Base-by-base conservation (phyloP, 1,139 yeast genomes). In the Suhomyces maxii region DNA sequence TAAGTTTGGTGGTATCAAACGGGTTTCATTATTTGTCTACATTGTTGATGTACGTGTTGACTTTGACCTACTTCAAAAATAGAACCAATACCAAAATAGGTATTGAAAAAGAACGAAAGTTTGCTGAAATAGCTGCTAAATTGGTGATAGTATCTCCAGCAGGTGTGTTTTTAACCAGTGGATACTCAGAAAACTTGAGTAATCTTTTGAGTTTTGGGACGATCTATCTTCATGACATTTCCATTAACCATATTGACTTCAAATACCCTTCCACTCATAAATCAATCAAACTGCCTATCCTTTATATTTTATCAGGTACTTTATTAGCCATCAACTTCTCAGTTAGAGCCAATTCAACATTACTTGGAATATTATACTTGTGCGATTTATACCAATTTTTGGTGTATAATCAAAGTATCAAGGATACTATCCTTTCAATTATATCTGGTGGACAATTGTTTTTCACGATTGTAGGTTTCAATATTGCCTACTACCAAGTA, bases 171-270 rank as follows among this genome's bases (percentile, higher is more conserved):
- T 70, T 89, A 43, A 75, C 86, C 0, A 79, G 84, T 0, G 83
- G 89, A 2, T 93, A 91, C 64, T 77, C 95, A 0, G 99, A 93
- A 65, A 80, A 90, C 35, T 58, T 80, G 14, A 84, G 90, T 44
- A 85, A 89, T 33, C 67, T 84, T n/a, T 61, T 84, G 38, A 71
- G 87, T 33, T 80, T 86, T 45, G n/a, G 67, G 0, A 91, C 87
- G 0, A 60, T 90, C 39, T 76, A 69, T 39, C 55, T 80, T 2
- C 71, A 89, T 50, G 80, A 78, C 53, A 36, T 56, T 1, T 64
- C 80, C 25, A 41, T 58, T 43, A 51, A 47, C 40, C 53, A 59
- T 41, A 50, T 41, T 32, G 58, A 53, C 32, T 58, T 41, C 50
- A 48, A 45, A 39, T 40, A 32, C 44, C 58, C 40, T 39, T 45